These are phyloP conservation scores for Metarhizium album DNA, from an alignment of 2,329 filamentous ascomycete genomes.

Conservation along the genomic window DNA sequence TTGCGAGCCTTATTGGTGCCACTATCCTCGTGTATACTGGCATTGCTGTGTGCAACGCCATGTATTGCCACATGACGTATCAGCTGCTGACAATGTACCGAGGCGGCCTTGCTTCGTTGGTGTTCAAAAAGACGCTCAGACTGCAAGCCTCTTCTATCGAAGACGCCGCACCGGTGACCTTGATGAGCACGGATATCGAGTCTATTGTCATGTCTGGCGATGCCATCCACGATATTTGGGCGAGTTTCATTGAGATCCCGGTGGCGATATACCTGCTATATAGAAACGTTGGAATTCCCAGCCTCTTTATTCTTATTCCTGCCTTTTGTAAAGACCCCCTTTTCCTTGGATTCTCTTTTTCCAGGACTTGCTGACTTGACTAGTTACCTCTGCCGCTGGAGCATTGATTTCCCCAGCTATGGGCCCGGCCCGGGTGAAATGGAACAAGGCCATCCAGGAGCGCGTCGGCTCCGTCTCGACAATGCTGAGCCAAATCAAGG, in stretches of 20 bases:
- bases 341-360: not conserved
- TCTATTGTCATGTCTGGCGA: slow-evolving; percentile 16
- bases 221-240: slow-evolving; percentile 27
- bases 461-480: slow-evolving; percentile 28
- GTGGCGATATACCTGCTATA: slow-evolving; percentile 27
- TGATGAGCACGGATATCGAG: slow-evolving; percentile 37
- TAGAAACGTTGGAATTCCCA: slow-evolving; percentile 19
- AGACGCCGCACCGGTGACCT: slow-evolving; percentile 28
- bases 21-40: slow-evolving; percentile 30
- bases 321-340: slow-evolving; percentile 13
- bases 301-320: slow-evolving; percentile 16
- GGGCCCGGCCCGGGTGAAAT: slow-evolving; percentile 24
- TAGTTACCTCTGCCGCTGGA: slow-evolving; percentile 13
- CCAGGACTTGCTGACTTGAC: not conserved
- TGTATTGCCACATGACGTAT: slow-evolving; percentile 24
- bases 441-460: slow-evolving; percentile 29
- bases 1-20: slow-evolving; percentile 30
- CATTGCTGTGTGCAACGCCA: slow-evolving; percentile 23
- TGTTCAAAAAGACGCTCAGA: slow-evolving; percentile 36
- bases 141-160: slow-evolving; percentile 20
- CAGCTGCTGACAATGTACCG: slow-evolving; percentile 26
- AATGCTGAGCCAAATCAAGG: slow-evolving; percentile 31
- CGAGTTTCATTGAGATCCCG: slow-evolving; percentile 24
- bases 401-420: slow-evolving; percentile 15
- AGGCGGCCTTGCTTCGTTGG: slow-evolving; percentile 28